Conservation (phyloP, 306 rosid genomes). For the Vigna nakashimae region DNA sequence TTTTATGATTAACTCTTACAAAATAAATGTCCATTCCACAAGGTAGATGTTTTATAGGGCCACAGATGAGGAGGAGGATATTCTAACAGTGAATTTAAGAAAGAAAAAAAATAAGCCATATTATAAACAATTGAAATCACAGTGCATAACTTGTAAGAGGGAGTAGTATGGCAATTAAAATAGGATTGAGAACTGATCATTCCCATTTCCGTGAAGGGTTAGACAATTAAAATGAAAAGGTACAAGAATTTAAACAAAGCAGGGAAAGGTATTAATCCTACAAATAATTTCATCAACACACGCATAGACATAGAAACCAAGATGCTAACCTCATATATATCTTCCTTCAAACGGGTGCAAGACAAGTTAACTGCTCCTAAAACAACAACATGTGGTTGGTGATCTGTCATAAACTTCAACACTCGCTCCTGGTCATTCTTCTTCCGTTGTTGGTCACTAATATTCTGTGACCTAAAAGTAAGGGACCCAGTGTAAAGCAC, state of each 20-base stretch:
- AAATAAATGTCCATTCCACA: slow-evolving; percentile 18
- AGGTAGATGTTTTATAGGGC: background rate
- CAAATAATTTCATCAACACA: slow-evolving; percentile 5
- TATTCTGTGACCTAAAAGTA: slow-evolving; percentile 83
- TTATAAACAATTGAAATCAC: slow-evolving; percentile 24
- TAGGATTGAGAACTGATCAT: background rate
- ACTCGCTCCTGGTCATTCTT: slow-evolving; percentile 94
- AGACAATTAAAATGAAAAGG: slow-evolving; percentile 25
- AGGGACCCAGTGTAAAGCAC: slow-evolving; percentile 92
- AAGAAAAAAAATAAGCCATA: background rate
- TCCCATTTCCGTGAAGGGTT: slow-evolving; percentile 3
- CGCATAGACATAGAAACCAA: slow-evolving; percentile 33
- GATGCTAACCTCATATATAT: slow-evolving; percentile 86
- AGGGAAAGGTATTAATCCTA: slow-evolving; percentile 11
- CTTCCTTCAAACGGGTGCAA: slow-evolving; percentile 90
- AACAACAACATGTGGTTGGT: slow-evolving; percentile 97
- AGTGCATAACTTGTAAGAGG: background rate
- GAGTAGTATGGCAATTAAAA: slow-evolving; percentile 4
- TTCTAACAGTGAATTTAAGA: background rate
- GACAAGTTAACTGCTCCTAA: slow-evolving; percentile 94
- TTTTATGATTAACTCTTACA: slow-evolving; percentile 6
- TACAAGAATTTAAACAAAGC: background rate
- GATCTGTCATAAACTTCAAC: slow-evolving; percentile 97
- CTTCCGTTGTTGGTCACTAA: slow-evolving; percentile 86
- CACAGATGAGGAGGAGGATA: background rate